Conservation (phyloP, 495 filamentous ascomycete species). For the Penicillium samsonianum region DNA sequence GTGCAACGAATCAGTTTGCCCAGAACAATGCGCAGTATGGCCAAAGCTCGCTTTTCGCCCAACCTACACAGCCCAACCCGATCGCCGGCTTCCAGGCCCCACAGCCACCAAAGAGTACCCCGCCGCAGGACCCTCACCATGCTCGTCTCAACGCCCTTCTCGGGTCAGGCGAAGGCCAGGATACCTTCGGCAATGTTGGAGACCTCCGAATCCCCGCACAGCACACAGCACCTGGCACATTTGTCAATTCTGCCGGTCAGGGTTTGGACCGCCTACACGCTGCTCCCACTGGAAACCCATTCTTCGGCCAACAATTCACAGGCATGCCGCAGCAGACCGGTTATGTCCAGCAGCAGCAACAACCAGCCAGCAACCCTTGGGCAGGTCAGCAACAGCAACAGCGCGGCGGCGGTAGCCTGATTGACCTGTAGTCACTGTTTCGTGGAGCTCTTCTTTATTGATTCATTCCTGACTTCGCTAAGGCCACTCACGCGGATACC, state of each 20-base stretch:
- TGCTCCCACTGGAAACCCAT: slow-evolving; percentile 84
- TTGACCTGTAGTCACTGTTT: slow-evolving; percentile 68
- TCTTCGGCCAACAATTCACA: slow-evolving; percentile 78
- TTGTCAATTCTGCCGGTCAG: slow-evolving; percentile 90
- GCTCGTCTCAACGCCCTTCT: slow-evolving; percentile 90
- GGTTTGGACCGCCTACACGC: slow-evolving; percentile 68
- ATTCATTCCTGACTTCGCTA: slow-evolving; percentile 14
- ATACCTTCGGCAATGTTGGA: slow-evolving; percentile 96
- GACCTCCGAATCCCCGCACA: slow-evolving; percentile 94
- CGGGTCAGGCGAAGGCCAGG: slow-evolving; percentile 82
- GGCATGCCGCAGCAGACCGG: slow-evolving; percentile 51
- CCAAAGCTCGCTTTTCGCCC: slow-evolving; percentile 38
- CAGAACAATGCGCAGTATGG: slow-evolving; percentile 50
- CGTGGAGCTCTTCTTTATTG: slow-evolving; percentile 17
- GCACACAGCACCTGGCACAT: slow-evolving; percentile 94
- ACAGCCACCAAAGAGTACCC: slow-evolving; percentile 47
- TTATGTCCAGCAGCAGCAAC: slow-evolving; percentile 62
- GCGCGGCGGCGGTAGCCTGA: slow-evolving; percentile 74
- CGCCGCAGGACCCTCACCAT: slow-evolving; percentile 70
- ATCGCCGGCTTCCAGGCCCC: slow-evolving; percentile 54
- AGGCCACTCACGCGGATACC: slow-evolving; percentile 17
- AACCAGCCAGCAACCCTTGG: slow-evolving; percentile 68
- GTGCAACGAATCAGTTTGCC: slow-evolving; percentile 57
- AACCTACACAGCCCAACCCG: slow-evolving; percentile 44
- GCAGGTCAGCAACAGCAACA: slow-evolving; percentile 63